Base-by-base conservation (phyloP, 2,329 filamentous ascomycete species). In the Alternaria tenuissima region DNA sequence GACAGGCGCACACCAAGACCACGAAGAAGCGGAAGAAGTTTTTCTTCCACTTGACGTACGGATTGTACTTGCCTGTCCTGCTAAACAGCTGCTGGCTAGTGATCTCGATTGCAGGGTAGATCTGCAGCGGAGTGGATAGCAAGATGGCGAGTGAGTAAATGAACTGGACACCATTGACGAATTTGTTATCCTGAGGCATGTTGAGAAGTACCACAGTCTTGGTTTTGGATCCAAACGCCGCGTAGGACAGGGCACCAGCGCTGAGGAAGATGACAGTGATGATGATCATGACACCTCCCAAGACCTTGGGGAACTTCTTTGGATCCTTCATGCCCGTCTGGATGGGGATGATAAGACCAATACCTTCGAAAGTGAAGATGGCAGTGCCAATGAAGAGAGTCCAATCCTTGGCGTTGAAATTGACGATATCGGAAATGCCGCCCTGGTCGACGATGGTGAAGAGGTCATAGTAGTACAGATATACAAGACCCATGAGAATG, bases 31-130 rank as follows among this genome's bases (percentile, higher is more conserved):
- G 90, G 83, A 97, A 99, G 34, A 91, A 83, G 71, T 99, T 99
- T 88, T 99, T 99, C 85, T 98, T 92, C 95, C 95, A 99, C 83
- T 99, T 99, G 84, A 99, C 96, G 76, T 92, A 95, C 0, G 93
- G 94, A 76, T 98, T 97, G 82, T 97, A 97, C 81, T 99, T 99
- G 70, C 95, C 94, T 64, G 93, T 97, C 75, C 91, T 87, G 24
- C 92, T 96, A 79, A 98, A 99, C 7, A 98, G 85, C 67, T 93
- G 93, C 70, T 96, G 97, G 80, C 96, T 94, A 34, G 92, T 93
- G 73, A 99, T 99, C 75, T 94, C 91, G 73, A 99, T 98, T 43
- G 95, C 95, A 0, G 95, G 95, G 84, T 98, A 99, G 68, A 99
- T 94, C 76, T 99, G 96, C 59, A 99, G 83, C 6, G 95, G 95